Base-by-base conservation (phyloP, 495 filamentous ascomycete genomes). In the Penicillium paxilli region DNA sequence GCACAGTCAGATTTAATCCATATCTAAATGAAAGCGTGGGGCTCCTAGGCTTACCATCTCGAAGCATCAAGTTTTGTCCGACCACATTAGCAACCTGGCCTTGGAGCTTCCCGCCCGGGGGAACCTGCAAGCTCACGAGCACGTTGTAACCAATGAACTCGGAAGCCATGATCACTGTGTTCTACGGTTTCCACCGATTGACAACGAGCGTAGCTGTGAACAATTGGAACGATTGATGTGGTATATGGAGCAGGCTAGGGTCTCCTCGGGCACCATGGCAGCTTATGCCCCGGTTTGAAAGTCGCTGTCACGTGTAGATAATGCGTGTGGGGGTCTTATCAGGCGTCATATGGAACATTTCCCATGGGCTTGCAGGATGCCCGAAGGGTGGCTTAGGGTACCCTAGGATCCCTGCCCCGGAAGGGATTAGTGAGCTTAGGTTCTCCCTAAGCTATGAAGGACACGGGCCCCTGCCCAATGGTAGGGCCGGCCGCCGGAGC, bases 141-240 rank as follows among this genome's bases (percentile, higher is more conserved):
- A 96, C 89, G 52, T 85, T 84, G 63, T 90, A 81, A 26, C 91
- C 91, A 55, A 92, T 86, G 68, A 94, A 93, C 58, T 87, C 79
- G 54, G 78, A 71, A 12, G 83, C 80, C 85, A 89, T 89, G 54
- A 32, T 73, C 19, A 48, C 41, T 22, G 17, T 30, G 30, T 40
- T 30, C 35, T 32, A 21, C 40, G 24, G 33, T 3, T 23, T 8
- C 37, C 10, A 4, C 33, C 17, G 44, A 47, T n/a, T 51, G 11
- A 49, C 49, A 48, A 38, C 33, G 30, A 54, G 19, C 52, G 59
- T 50, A 28, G 32, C 57, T 24, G 38, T n/a, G 24, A 16, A 49
- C 46, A 44, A 32, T 47, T 21, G 9, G 47, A n/a, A 49, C 8
- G 20, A 19, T 42, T 25, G 30, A 22, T 41, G 19, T 20, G 46